Evolutionary conservation across 192 early-diverging fungal species (phyloP), one percentile per base, ranked within the genome.

Genomic region (Geosiphon pyriformis): DNA sequence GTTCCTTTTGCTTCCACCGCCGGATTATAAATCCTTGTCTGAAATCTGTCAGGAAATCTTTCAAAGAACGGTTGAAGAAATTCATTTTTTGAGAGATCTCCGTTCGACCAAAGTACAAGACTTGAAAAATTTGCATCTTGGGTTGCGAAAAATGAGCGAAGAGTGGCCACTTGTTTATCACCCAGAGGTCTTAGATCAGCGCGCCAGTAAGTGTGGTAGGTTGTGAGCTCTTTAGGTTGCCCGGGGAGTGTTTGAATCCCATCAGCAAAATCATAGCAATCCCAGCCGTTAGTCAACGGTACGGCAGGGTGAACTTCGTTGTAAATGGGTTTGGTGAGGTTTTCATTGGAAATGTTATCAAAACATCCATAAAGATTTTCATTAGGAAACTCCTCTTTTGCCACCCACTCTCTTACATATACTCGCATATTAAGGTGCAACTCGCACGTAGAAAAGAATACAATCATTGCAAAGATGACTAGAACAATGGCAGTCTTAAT

Each of bases 191-290:
- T 65, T 33, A 78, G 33, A 53, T 78, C 77, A 20, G 74, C 52
- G n/a, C 77, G 50, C 77, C 77, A 78, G 27, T 78, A 78, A 15
- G 74, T 63, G 59, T 78, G 77, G 34, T 65, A 78, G 26, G 75
- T 71, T 0, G 42, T 72, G 6, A 60, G 47, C 34, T 71, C 65
- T 50, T 25, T 22, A 12, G 74, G 68, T 20, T 73, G 70, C n/a
- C 58, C 58, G 4, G 34, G 33, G 33, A 42, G 12, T 42, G 42
- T 33, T 22, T 22, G 33, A 15, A 78, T 70, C 3, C 69, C 70
- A 1, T 61, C 59, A 11, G 77, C 73, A 55, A 73, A 78, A 55
- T 78, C 77, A 60, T 73, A 78, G 42, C 77, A 78, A 65, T 78
- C 77, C 32, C 61, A 76, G 42, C 68, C 77, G n/a, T 75, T 64